These are phyloP conservation scores for Pulveroboletus sp. DNA, from an alignment of 768 basidiomycete genomes.

Conservation along the genomic window DNA sequence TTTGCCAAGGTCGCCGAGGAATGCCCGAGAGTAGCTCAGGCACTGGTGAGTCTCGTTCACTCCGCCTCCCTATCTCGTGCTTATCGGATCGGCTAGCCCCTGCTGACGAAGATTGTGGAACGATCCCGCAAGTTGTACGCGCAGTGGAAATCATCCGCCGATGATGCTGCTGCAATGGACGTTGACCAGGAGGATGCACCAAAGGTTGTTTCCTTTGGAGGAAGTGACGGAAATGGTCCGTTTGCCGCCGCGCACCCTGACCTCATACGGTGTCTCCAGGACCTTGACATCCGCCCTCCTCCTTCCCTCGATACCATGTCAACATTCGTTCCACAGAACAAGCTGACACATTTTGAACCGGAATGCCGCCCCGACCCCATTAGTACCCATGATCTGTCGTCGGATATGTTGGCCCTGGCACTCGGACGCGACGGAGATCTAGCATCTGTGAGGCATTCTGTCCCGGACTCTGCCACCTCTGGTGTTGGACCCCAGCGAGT, in stretches of 20 bases:
- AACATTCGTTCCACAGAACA: constrained; percentile 20
- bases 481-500: constrained; percentile 37
- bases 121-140: constrained; percentile 45
- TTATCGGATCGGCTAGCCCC: constrained; percentile 36
- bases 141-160: constrained; percentile 33
- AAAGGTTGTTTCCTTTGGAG: not conserved
- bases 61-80: not conserved
- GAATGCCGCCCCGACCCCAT: constrained; percentile 18
- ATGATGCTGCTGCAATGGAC: constrained; percentile 22
- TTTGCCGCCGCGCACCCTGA: constrained; percentile 25
- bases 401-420: constrained; percentile 30
- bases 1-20: constrained; percentile 54
- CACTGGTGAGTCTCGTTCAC: constrained; percentile 40
- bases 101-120: constrained; percentile 51
- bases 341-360: constrained; percentile 11
- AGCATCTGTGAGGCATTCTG: constrained; percentile 14
- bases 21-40: constrained; percentile 56
- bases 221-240: constrained; percentile 3
- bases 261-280: constrained; percentile 22
- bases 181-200: constrained; percentile 16
- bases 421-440: constrained; percentile 28
- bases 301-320: constrained; percentile 22
- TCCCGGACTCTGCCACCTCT: constrained; percentile 16
- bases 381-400: constrained; percentile 26
- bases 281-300: constrained; percentile 17